A percentile compares a stretch with the other conserved stretches of the same genome.
phyloP scores from a whole-genome alignment of 345 rosid genomes.

The Citrus mangshanensis region DNA sequence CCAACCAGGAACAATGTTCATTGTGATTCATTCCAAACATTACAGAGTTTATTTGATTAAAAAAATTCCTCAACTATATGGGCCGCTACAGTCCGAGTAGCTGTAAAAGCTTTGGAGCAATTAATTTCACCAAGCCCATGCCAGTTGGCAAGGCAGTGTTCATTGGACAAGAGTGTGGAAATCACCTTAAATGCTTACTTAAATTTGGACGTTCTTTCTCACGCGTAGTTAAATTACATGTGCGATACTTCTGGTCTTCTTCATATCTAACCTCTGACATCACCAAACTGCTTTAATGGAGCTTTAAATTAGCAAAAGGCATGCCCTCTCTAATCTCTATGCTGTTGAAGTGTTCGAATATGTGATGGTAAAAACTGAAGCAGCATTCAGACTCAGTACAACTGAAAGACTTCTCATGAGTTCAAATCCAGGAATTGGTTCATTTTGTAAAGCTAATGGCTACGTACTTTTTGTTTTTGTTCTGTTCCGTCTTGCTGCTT shows the following conservation, averaged over 20 bases:
- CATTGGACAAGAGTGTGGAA: background rate
- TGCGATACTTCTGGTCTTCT: background rate
- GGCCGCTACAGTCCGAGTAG: background rate
- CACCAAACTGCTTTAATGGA: conserved; percentile 38
- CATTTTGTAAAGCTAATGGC: background rate
- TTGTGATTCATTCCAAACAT: background rate
- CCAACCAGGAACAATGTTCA: background rate
- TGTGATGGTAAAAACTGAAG: background rate
- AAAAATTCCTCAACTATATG: background rate
- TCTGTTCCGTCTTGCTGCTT: conserved; percentile 17
- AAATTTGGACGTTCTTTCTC: background rate
- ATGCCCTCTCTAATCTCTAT: background rate
- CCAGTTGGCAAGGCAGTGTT: background rate
- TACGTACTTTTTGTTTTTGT: conserved; percentile 17
- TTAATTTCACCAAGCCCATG: background rate
- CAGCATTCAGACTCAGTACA: background rate
- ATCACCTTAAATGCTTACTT: conserved; percentile 8
- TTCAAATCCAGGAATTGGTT: conserved; percentile 8
- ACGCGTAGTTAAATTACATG: background rate
- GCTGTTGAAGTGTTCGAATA: background rate
- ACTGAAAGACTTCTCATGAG: conserved; percentile 27
- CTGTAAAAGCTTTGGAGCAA: background rate
- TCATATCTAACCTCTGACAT: conserved; percentile 43
- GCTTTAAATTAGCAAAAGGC: conserved; percentile 20
- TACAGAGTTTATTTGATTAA: background rate